These are phyloP conservation scores for Syzygium grande DNA, from an alignment of 345 rosid genomes.

Conservation along the genomic window DNA sequence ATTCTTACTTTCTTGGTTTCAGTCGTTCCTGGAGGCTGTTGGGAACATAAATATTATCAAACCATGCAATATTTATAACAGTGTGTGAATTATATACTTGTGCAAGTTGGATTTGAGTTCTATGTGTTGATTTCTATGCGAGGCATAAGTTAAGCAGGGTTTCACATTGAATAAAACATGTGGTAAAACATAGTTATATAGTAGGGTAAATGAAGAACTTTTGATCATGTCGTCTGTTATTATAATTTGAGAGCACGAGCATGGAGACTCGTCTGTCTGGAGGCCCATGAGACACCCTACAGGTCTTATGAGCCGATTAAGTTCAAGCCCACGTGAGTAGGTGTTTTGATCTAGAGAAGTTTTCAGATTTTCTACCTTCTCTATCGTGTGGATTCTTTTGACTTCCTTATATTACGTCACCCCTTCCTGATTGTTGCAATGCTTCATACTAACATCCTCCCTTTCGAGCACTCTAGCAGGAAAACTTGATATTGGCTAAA, in stretches of 20 bases:
- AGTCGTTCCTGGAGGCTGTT: not conserved
- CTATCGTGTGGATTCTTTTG: not conserved
- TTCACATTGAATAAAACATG: not conserved
- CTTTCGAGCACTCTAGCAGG: not conserved
- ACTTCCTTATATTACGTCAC: not conserved
- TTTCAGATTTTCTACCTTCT: not conserved
- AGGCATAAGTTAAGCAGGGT: not conserved
- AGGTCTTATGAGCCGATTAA: not conserved
- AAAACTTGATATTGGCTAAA: not conserved
- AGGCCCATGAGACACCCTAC: not conserved
- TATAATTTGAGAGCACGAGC: not conserved
- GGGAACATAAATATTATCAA: not conserved
- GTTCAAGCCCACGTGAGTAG: accelerated
- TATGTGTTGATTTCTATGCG: not conserved
- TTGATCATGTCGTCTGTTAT: not conserved
- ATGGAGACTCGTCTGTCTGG: not conserved
- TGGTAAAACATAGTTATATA: too few relatives aligned
- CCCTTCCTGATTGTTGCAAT: not conserved
- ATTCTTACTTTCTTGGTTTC: not conserved
- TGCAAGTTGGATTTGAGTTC: not conserved
- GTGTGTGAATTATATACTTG: not conserved
- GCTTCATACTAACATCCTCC: not conserved
- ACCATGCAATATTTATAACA: not conserved
- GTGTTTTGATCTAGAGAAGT: not conserved
- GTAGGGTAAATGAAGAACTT: too few relatives aligned